Conservation (phyloP, 2,329 filamentous ascomycete genomes). For the Alternaria dauci region DNA sequence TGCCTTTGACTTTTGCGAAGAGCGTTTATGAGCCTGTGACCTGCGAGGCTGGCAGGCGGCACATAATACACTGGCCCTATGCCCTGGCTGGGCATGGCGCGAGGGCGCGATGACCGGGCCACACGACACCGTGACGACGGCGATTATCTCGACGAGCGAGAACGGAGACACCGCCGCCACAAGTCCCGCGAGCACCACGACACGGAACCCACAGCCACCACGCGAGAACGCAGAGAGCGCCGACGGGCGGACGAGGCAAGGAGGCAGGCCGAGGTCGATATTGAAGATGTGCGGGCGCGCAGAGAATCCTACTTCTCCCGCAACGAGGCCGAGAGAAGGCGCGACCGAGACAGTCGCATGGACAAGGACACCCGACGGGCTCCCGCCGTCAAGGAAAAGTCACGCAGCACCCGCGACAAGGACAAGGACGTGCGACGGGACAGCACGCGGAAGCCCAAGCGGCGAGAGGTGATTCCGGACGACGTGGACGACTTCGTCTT, state of each 20-base stretch:
- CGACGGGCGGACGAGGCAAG: slow-evolving; percentile 43
- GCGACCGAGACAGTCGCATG: slow-evolving; percentile 42
- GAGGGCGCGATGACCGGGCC: slow-evolving; percentile 42
- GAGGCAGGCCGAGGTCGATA: slow-evolving; percentile 46
- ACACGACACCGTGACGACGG: slow-evolving; percentile 43
- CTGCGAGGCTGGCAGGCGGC: slow-evolving; percentile 39
- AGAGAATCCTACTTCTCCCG: slow-evolving; percentile 51
- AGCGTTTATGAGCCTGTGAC: slow-evolving; percentile 36
- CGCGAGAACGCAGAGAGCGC: slow-evolving; percentile 44
- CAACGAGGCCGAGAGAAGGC: slow-evolving; percentile 41
- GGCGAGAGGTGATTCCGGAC: slow-evolving; percentile 33
- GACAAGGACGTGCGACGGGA: slow-evolving; percentile 42
- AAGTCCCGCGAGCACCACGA: slow-evolving; percentile 37
- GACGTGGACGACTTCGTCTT: slow-evolving; percentile 45
- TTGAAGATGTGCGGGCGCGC: slow-evolving; percentile 52
- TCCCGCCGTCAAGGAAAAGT: slow-evolving; percentile 38
- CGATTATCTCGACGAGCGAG: slow-evolving; percentile 37
- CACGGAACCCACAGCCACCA: slow-evolving; percentile 33
- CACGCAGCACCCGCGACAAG: slow-evolving; percentile 39
- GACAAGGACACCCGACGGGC: slow-evolving; percentile 38
- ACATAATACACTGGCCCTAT: slow-evolving; percentile 37
- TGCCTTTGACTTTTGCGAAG: slow-evolving; percentile 38
- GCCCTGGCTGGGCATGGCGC: slow-evolving; percentile 44
- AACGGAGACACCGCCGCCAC: slow-evolving; percentile 40
- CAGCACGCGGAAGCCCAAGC: slow-evolving; percentile 39